phyloP scores from a whole-genome alignment of 768 basidiomycete species.

The Pisolithus albus region DNA sequence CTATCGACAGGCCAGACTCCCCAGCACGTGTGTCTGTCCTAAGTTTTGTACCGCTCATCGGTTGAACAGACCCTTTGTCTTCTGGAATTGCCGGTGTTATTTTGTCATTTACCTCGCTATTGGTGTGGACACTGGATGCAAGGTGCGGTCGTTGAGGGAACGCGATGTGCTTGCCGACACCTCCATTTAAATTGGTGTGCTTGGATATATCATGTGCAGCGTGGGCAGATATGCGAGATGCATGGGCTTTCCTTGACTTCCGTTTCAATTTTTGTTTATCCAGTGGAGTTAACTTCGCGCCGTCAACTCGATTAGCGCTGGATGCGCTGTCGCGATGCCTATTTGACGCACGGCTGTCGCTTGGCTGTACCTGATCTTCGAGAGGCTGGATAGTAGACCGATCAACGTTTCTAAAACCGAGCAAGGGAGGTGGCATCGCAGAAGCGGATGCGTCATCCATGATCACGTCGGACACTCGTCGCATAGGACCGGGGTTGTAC shows the following conservation, averaged over 20 bases:
- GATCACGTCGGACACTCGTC: conserved; percentile 9
- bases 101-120: neutral
- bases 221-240: neutral
- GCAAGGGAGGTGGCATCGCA: neutral
- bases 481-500: conserved; percentile 14
- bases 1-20: neutral
- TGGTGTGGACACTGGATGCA: neutral
- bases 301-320: neutral
- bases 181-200: too few species aligned
- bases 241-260: neutral
- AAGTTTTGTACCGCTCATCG: neutral
- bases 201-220: too few species aligned
- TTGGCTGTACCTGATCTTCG: neutral
- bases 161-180: neutral
- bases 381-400: neutral
- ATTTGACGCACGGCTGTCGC: too few species aligned
- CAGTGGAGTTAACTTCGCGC: neutral
- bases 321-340: neutral
- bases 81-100: neutral
- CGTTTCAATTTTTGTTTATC: neutral
- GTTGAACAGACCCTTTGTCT: neutral
- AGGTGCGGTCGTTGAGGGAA: neutral
- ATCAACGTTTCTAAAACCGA: neutral
- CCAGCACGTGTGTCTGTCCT: neutral
- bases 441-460: conserved; percentile 4